Evolutionary conservation across 352 stramenopile species (phyloP).

Genomic region (Sclerospora graminicola): DNA sequence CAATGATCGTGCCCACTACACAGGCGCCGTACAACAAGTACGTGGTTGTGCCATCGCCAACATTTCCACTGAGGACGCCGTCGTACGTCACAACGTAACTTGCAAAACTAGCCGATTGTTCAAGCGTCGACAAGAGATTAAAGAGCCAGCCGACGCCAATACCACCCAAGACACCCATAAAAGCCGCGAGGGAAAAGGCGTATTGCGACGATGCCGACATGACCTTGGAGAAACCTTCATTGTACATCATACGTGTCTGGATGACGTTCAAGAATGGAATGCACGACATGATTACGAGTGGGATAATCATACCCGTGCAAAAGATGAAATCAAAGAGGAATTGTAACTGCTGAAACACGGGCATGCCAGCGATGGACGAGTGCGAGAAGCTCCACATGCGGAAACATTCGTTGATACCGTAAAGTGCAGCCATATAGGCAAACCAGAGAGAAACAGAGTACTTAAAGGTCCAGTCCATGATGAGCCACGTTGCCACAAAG

Average conservation of each 20-base stretch:
- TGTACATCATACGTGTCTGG: conserved; percentile 83
- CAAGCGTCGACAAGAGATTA: conserved; percentile 48
- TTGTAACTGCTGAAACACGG: conserved; percentile 58
- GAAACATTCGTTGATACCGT: conserved; percentile 66
- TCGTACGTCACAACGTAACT: conserved; percentile 61
- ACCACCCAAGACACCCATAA: conserved; percentile 55
- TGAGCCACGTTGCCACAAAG: conserved; percentile 36
- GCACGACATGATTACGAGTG: conserved; percentile 52
- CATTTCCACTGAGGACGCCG: conserved; percentile 35
- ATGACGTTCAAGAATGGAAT: conserved; percentile 75
- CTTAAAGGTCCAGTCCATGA: conserved; percentile 28
- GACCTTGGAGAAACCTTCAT: conserved; percentile 73
- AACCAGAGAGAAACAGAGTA: conserved; percentile 50
- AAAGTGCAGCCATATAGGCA: conserved; percentile 48
- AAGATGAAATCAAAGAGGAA: conserved; percentile 81
- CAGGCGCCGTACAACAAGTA: conserved; percentile 43
- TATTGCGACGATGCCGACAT: conserved; percentile 75
- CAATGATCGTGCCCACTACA: conserved; percentile 39
- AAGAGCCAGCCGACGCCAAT: conserved; percentile 59
- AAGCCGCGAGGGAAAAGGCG: conserved; percentile 54
- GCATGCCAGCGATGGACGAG: conserved; percentile 43
- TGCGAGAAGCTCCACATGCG: conserved; percentile 56
- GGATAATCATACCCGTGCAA: conserved; percentile 47
- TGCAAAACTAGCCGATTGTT: conserved; percentile 50
- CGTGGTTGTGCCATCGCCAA: conserved; percentile 45